Conservation (phyloP, 805 yeast genomes). For the Candida tallmaniae region DNA sequence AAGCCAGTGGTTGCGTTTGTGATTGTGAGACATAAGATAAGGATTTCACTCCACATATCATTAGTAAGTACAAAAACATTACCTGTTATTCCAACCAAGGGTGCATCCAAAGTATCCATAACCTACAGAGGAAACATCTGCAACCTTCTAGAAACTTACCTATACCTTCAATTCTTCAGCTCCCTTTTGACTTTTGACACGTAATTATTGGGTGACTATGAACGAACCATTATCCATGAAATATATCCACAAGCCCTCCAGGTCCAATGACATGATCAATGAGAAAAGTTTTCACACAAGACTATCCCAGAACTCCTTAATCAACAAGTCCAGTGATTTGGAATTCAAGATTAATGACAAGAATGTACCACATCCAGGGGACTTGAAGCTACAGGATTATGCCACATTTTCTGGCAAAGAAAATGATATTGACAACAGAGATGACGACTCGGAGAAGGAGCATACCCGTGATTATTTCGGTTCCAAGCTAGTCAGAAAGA, state of each 20-base stretch:
- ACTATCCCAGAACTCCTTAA: constrained; percentile 3
- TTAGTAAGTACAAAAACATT: too few relatives aligned
- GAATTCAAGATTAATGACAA: neutral
- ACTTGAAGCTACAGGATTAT: neutral
- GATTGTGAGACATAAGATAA: too few relatives aligned
- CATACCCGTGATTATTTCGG: constrained; percentile 6
- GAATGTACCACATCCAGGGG: neutral
- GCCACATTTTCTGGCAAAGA: neutral
- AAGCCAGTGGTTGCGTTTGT: too few relatives aligned
- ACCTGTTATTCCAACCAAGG: too few relatives aligned
- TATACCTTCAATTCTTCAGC: too few relatives aligned
- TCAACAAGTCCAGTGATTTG: constrained; percentile 1
- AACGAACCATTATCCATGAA: constrained; percentile 24
- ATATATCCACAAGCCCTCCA: constrained; percentile 36
- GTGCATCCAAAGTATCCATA: too few relatives aligned
- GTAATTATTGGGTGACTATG: constrained; percentile 2
- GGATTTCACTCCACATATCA: too few relatives aligned
- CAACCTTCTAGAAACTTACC: too few relatives aligned
- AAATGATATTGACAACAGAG: neutral
- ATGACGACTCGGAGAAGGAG: neutral
- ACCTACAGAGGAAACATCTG: too few relatives aligned
- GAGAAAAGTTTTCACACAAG: constrained; percentile 1
- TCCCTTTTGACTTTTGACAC: too few relatives aligned
- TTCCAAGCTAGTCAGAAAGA: constrained; percentile 62
- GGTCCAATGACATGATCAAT: constrained; percentile 27